Evolutionary conservation across 805 yeast species (phyloP).

Genomic region (Vanderwaltozyma yarrowii): DNA sequence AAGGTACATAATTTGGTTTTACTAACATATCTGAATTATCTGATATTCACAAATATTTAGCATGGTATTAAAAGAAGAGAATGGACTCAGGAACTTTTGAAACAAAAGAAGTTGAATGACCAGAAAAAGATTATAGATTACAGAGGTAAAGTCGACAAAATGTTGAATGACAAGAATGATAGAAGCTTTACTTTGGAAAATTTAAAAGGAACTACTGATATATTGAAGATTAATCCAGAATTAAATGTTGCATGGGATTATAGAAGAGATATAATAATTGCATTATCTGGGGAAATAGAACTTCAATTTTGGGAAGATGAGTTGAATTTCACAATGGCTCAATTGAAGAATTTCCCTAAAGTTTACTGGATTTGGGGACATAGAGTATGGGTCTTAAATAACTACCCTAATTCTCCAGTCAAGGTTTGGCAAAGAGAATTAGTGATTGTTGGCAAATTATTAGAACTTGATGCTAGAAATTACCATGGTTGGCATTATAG

Average conservation of each 20-base stretch:
- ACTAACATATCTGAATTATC: too few relatives aligned
- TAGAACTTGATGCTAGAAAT: conserved; percentile 69
- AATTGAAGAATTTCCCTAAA: conserved; percentile 64
- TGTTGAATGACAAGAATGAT: conserved; percentile 31
- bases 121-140: conserved; percentile 49
- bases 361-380: conserved; percentile 98
- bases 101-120: conserved; percentile 47
- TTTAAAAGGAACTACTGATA: conserved; percentile 43
- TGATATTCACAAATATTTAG: conserved; percentile 17
- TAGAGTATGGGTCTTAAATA: conserved; percentile 67
- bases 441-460: conserved; percentile 53
- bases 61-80: conserved; percentile 63
- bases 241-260: conserved; percentile 85
- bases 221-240: conserved; percentile 71
- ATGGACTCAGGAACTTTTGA: conserved; percentile 45
- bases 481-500: conserved; percentile 96
- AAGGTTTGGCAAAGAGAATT: conserved; percentile 65
- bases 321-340: conserved; percentile 45
- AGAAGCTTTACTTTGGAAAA: conserved; percentile 29
- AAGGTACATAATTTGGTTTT: too few relatives aligned
- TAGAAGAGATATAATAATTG: conserved; percentile 57
- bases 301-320: conserved; percentile 40
- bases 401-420: conserved; percentile 34
- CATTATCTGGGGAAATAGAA: conserved; percentile 14
- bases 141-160: conserved; percentile 33